Evolutionary conservation across 1,284 basidiomycete genomes (phyloP).

Genomic region (Trichosporon sp.): DNA sequence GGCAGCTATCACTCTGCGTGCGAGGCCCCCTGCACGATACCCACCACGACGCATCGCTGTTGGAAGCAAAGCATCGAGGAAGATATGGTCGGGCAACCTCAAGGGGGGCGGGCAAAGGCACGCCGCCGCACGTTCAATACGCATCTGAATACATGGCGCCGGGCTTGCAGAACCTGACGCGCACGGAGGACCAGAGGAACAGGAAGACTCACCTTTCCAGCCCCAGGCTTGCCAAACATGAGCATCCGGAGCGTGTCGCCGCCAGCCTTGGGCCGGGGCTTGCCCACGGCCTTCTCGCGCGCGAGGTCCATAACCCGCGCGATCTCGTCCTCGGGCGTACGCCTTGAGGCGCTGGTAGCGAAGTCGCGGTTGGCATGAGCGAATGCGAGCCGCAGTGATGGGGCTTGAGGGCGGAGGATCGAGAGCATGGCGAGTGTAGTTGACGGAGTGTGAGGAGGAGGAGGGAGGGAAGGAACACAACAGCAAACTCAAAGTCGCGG

Average conservation of each 20-base stretch:
- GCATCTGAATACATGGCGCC: too few relatives aligned
- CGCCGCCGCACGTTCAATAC: too few relatives aligned
- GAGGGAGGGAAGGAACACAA: background rate
- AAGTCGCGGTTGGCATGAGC: background rate
- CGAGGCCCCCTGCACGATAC: background rate
- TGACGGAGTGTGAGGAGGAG: background rate
- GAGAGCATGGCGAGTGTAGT: background rate
- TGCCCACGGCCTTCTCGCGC: slow-evolving; percentile 14
- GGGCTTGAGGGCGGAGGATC: background rate
- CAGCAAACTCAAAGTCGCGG: background rate
- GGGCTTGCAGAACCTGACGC: too few relatives aligned
- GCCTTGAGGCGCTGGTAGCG: slow-evolving; percentile 25
- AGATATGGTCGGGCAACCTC: too few relatives aligned
- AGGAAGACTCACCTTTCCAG: slow-evolving; percentile 48
- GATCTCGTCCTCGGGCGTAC: slow-evolving; percentile 32
- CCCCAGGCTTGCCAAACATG: slow-evolving; percentile 57
- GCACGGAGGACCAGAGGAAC: too few relatives aligned
- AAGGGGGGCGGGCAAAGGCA: too few relatives aligned
- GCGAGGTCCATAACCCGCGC: slow-evolving; percentile 18
- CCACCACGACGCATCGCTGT: too few relatives aligned
- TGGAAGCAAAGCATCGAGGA: too few relatives aligned
- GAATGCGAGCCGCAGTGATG: background rate
- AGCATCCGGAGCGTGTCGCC: slow-evolving; percentile 46
- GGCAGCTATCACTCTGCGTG: background rate
- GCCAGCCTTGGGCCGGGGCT: slow-evolving; percentile 20